Conservation (phyloP, 176 grass and related monocot genomes). For the Oryza longistaminata region DNA sequence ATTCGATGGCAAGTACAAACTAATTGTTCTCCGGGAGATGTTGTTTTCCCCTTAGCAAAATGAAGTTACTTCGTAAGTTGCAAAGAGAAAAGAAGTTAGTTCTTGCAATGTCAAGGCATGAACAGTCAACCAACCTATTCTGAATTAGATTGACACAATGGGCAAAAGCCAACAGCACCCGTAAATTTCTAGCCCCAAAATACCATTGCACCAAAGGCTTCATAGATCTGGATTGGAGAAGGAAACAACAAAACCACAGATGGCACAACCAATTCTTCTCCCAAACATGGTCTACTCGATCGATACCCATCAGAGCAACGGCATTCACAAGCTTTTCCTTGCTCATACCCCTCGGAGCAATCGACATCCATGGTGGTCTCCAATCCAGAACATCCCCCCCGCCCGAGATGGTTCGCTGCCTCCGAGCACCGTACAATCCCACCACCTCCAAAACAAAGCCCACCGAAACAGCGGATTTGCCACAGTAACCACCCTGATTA, state of each 20-base stretch:
- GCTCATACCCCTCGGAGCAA: constrained; percentile 6
- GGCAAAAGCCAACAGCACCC: background rate
- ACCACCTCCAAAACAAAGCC: background rate
- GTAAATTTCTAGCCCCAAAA: constrained; percentile 13
- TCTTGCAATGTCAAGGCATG: background rate
- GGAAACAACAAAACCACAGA: background rate
- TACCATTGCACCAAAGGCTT: constrained; percentile 25
- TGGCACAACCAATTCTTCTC: constrained; percentile 29
- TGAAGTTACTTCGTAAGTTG: constrained; percentile 22
- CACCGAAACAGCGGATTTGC: constrained; percentile 37
- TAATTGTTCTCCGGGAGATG: background rate
- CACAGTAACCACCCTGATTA: constrained; percentile 31
- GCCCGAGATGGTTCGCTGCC: constrained; percentile 23
- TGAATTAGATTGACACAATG: background rate
- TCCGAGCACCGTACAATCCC: constrained; percentile 7
- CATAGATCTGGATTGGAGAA: constrained; percentile 45
- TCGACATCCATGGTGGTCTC: constrained; percentile 2
- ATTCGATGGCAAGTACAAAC: background rate
- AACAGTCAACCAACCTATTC: constrained; percentile 5
- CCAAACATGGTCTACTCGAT: constrained; percentile 9
- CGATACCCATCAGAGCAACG: background rate
- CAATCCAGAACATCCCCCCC: constrained; percentile 8
- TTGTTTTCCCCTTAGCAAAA: background rate
- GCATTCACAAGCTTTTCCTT: constrained; percentile 26
- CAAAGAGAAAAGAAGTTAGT: background rate